Percentiles rank a stretch among this genome's conserved stretches.
Conservation (phyloP, 2,329 filamentous ascomycete species). For the Ramichloridium luteum region DNA sequence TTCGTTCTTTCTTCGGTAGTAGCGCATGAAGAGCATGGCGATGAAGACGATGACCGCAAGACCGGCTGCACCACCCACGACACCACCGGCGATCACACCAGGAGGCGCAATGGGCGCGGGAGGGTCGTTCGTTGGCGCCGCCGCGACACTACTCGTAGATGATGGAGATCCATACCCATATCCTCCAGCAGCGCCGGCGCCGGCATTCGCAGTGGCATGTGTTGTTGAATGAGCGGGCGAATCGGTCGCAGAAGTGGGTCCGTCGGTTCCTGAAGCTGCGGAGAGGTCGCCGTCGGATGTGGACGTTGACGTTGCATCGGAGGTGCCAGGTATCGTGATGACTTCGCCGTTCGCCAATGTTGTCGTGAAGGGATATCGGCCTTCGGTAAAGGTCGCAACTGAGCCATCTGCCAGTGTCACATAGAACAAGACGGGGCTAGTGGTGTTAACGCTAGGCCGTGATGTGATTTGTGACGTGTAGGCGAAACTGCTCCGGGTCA, state of each 20-base stretch:
- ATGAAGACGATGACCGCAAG: conserved; percentile 39
- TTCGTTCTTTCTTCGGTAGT: conserved; percentile 32
- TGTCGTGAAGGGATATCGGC: conserved; percentile 15
- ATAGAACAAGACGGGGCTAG: conserved; percentile 10
- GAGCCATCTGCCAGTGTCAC: conserved; percentile 17
- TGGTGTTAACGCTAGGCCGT: neutral
- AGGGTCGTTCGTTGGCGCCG: conserved; percentile 7
- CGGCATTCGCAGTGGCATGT: neutral
- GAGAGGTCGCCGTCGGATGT: conserved; percentile 4
- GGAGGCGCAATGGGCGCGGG: conserved; percentile 28
- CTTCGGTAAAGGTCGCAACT: conserved; percentile 15
- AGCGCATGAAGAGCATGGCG: conserved; percentile 41
- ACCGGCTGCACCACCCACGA: conserved; percentile 51
- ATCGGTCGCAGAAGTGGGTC: conserved; percentile 4
- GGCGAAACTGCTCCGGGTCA: neutral
- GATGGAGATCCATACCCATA: conserved; percentile 2
- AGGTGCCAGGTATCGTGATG: conserved; percentile 14
- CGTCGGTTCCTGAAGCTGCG: conserved; percentile 2
- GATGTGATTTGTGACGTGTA: neutral
- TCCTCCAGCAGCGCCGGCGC: conserved; percentile 4
- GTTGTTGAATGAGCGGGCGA: conserved; percentile 3
- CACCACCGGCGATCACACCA: conserved; percentile 46
- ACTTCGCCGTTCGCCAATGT: conserved; percentile 15
- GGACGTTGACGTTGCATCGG: conserved; percentile 6
- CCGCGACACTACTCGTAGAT: conserved; percentile 4